phyloP scores from a whole-genome alignment of 192 early-diverging fungal species.

The Backusella circina region DNA sequence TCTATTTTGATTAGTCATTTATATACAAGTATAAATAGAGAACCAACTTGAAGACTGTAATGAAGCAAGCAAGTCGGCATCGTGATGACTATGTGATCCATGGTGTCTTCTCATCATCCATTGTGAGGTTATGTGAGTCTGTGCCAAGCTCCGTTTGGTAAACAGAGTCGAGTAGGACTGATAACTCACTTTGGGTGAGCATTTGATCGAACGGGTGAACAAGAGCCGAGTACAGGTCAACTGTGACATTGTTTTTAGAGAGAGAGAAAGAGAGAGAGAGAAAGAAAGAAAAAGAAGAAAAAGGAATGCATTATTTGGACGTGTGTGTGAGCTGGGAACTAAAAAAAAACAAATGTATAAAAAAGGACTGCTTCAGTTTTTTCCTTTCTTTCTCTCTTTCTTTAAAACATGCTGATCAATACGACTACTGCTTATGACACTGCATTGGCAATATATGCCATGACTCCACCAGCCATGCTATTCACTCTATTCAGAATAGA shows the following conservation, averaged over 20 bases:
- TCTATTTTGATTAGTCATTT: neutral
- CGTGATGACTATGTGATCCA: conserved; percentile 16
- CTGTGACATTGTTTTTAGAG: neutral
- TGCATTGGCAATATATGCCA: conserved; percentile 3
- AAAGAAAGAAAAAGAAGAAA: neutral
- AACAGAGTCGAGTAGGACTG: neutral
- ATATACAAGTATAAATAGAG: neutral
- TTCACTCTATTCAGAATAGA: conserved; percentile 3
- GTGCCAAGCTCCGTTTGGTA: neutral
- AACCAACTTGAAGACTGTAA: conserved; percentile 13
- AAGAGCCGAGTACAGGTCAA: neutral
- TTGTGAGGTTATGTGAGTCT: neutral
- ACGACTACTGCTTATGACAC: conserved; percentile 10
- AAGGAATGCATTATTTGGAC: neutral
- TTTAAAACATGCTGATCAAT: neutral
- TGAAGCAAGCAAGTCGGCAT: conserved; percentile 17
- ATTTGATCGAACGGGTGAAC: neutral
- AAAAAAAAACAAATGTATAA: neutral
- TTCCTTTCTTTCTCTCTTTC: neutral
- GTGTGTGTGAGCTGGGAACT: neutral
- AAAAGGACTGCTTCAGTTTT: neutral
- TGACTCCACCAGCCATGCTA: conserved; percentile 5
- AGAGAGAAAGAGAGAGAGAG: neutral
- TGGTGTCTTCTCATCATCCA: neutral
- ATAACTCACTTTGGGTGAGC: neutral